phyloP scores from a whole-genome alignment of 1,284 basidiomycete genomes.

The Trametes polyzona region DNA sequence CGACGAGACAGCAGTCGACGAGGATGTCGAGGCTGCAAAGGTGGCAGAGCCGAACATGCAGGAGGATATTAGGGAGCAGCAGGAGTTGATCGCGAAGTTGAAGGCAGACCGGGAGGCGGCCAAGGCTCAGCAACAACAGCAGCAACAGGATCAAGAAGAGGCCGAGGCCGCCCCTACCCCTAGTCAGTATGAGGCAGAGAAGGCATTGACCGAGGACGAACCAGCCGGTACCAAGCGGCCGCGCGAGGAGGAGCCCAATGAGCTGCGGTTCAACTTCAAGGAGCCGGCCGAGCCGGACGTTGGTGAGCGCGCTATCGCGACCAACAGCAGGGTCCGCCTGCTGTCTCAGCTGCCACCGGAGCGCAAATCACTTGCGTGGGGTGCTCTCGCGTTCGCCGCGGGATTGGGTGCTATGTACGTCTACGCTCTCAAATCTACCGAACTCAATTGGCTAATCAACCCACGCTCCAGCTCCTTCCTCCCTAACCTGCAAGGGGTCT shows the following conservation, averaged over 20 bases:
- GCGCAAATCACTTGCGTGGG: constrained; percentile 75
- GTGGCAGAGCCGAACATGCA: constrained; percentile 65
- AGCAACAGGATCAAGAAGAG: constrained; percentile 27
- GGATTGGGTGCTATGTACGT: constrained; percentile 74
- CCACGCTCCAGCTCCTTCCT: constrained; percentile 33
- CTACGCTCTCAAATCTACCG: neutral
- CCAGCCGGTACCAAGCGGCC: constrained; percentile 44
- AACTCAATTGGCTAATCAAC: neutral
- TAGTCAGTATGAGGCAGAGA: constrained; percentile 26
- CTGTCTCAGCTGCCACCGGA: constrained; percentile 55
- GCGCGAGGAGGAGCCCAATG: constrained; percentile 57
- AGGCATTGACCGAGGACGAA: constrained; percentile 29
- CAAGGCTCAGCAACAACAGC: constrained; percentile 10
- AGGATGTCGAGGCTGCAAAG: constrained; percentile 55
- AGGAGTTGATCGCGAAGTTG: constrained; percentile 65
- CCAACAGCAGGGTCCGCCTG: constrained; percentile 63
- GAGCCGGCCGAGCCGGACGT: constrained; percentile 47
- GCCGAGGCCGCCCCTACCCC: constrained; percentile 18
- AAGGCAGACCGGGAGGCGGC: constrained; percentile 55
- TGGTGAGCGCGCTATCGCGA: constrained; percentile 61
- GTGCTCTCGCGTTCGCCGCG: constrained; percentile 72
- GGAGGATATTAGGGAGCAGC: constrained; percentile 73
- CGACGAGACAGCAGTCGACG: constrained; percentile 65
- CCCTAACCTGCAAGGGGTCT: constrained; percentile 28
- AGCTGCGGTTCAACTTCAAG: constrained; percentile 63